Conservation (phyloP, 306 rosid genomes). For the Begonia fuchsioides region DNA sequence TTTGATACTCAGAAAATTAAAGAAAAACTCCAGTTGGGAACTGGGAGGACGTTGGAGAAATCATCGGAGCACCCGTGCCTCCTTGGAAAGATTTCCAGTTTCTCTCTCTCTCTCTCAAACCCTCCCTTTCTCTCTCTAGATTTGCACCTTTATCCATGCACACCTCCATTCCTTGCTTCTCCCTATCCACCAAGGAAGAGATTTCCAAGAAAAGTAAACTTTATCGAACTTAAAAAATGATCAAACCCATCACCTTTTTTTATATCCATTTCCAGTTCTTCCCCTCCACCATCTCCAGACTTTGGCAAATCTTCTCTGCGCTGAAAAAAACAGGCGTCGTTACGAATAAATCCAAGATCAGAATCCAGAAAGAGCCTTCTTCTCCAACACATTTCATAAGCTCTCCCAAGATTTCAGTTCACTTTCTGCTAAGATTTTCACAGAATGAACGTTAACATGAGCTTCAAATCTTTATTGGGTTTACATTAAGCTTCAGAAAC, state of each 20-base stretch:
- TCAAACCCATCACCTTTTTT: conserved; percentile 18
- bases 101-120: conserved; percentile 3
- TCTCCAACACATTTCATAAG: too few species aligned
- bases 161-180: too few species aligned
- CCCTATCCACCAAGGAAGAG: conserved; percentile 14
- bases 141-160: conserved; percentile 21
- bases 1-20: not conserved
- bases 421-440: too few species aligned
- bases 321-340: too few species aligned
- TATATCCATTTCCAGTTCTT: not conserved
- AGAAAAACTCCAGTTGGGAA: conserved; percentile 14
- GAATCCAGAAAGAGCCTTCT: too few species aligned
- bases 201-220: conserved; percentile 60
- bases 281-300: not conserved
- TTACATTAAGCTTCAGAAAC: too few species aligned
- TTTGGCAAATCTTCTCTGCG: too few species aligned
- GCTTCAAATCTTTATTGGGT: too few species aligned
- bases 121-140: conserved; percentile 7
- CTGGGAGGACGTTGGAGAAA: conserved; percentile 61
- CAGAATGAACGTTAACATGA: too few species aligned
- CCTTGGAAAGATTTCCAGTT: conserved; percentile 34
- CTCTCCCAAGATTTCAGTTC: too few species aligned
- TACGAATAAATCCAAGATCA: too few species aligned
- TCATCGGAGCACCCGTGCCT: conserved; percentile 97
- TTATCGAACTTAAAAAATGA: conserved; percentile 26